phyloP scores from a whole-genome alignment of 148 eudicot genomes.

The Polygonum aviculare region DNA sequence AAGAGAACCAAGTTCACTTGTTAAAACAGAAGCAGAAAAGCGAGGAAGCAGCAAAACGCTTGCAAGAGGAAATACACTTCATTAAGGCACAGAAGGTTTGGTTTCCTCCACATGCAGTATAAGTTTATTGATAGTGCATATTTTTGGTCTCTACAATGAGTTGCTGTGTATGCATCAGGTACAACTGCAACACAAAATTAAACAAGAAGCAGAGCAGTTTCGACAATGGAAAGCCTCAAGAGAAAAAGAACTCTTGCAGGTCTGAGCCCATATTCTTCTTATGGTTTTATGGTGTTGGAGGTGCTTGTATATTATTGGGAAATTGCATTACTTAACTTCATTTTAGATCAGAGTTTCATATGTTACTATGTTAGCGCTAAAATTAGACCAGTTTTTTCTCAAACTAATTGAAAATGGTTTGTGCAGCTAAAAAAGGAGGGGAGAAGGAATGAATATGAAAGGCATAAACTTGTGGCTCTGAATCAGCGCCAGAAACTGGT shows the following conservation, averaged over 20 bases:
- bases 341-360: neutral
- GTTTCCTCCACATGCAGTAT: slow-evolving; percentile 1
- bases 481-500: slow-evolving; percentile 99
- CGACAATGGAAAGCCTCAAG: slow-evolving; percentile 97
- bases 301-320: neutral
- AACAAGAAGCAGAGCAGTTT: slow-evolving; percentile 98
- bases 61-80: slow-evolving; percentile 93
- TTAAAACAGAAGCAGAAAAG: slow-evolving; percentile 94
- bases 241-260: slow-evolving; percentile 97
- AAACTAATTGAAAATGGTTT: neutral
- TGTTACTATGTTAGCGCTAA: neutral
- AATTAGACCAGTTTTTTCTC: neutral
- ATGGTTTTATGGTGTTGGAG: neutral
- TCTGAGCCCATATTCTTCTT: slow-evolving; percentile 12
- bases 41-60: slow-evolving; percentile 89
- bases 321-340: neutral
- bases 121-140: neutral
- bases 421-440: slow-evolving; percentile 84
- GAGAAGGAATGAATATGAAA: slow-evolving; percentile 90
- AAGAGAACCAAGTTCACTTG: slow-evolving; percentile 93
- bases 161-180: slow-evolving; percentile 36
- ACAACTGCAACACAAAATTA: slow-evolving; percentile 92
- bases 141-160: neutral
- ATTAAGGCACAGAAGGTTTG: slow-evolving; percentile 94
- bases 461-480: slow-evolving; percentile 91